A percentile compares a stretch with the other conserved stretches of the same genome.
These are phyloP conservation scores for Hypomontagnella monticulosa DNA, from an alignment of 495 filamentous ascomycete genomes.

Conservation along the genomic window DNA sequence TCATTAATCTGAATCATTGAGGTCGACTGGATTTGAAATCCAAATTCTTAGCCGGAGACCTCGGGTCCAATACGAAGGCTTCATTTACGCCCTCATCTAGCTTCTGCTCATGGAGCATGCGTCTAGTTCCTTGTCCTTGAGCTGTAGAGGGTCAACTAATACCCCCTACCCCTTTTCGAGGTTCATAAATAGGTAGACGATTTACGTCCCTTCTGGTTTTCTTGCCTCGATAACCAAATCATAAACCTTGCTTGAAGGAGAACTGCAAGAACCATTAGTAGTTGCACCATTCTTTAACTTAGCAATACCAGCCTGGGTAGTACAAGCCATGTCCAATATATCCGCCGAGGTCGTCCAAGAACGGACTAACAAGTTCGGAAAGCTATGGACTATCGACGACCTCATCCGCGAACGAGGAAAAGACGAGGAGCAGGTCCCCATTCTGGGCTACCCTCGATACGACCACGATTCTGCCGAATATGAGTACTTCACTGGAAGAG, in stretches of 20 bases:
- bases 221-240: too few species aligned
- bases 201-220: too few species aligned
- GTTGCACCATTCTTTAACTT: too few species aligned
- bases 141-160: too few species aligned
- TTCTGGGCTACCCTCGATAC: conserved; percentile 61
- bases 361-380: conserved; percentile 37
- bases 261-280: too few species aligned
- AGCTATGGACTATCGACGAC: conserved; percentile 60
- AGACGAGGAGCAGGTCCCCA: conserved; percentile 60
- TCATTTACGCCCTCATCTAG: not conserved
- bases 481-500: conserved; percentile 61
- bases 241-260: too few species aligned
- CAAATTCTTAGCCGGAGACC: not conserved
- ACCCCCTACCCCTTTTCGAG: too few species aligned
- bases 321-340: conserved; percentile 42
- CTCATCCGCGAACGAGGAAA: conserved; percentile 60
- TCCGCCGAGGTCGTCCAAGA: conserved; percentile 41
- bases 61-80: not conserved
- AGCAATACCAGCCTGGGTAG: not conserved
- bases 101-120: not conserved
- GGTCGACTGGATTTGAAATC: not conserved
- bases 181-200: too few species aligned
- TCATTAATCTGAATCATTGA: not conserved
- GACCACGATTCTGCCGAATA: conserved; percentile 51
- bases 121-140: too few species aligned